Base-by-base conservation (phyloP, 2,329 filamentous ascomycete genomes). In the Aspergillus chevalieri region DNA sequence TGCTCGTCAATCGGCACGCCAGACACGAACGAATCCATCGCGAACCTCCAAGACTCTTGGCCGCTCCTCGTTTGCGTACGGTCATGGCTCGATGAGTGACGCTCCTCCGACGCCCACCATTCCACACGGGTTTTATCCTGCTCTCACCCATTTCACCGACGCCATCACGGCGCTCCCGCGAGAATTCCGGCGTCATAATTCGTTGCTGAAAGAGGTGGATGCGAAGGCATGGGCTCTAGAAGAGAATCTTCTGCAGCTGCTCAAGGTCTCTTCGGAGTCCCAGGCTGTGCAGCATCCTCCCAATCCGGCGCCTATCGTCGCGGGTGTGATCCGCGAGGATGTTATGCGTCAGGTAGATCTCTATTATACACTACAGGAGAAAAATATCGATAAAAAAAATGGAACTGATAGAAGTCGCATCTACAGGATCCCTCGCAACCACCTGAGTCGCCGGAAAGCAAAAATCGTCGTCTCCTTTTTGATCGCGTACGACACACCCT, bases 161-260 rank as follows among this genome's bases (percentile, higher is more conserved):
- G 85, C 90, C 55, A 89, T 97, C 65, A 85, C 89, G 46, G 91
- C 92, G 36, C 81, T 98, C 22, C 93, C 93, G 4, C 91, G 91
- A 68, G 93, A 98, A 73, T 88, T 96, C 46, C 89, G 95, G 60
- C 85, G 90, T 65, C 92, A 98, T 70, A 95, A 95, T 61, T 96
- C 92, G 30, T 80, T 97, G 49, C 78, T 98, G 59, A 96, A 96
- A 69, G 93, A 98, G 73, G 93, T 97, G 44, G 93, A 98, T 74
- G 92, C 92, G 55, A 98, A 98, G 74, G 87, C 95, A 56, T 93
- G 91, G 71, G 84, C 84, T 22, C 87, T 93, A 6, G 89, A 95
- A 67, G 86, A 93, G 60, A 81, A 85, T 63, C 79, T 98, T 51
- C 84, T 86, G 64, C 80, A 86, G 64, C 78, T 94, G 53, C 81